Base-by-base conservation (phyloP, 2,329 filamentous ascomycete species). In the Ophiostoma triangulosporum region DNA sequence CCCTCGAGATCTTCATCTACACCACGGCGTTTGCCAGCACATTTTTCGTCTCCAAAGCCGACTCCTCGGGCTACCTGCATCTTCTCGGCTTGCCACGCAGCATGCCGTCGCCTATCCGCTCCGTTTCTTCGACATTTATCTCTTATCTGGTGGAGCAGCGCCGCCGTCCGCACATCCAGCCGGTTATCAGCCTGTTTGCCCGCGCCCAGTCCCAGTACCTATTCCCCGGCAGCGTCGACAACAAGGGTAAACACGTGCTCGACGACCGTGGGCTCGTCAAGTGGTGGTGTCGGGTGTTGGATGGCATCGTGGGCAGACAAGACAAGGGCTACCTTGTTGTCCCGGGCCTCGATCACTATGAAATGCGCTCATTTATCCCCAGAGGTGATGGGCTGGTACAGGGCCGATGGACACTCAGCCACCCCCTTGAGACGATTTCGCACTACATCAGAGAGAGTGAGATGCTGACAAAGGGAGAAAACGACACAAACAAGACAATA, bases 41-140 rank as follows among this genome's bases (percentile, higher is more conserved):
- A 4, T 77, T 97, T 52, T 98, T 98, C 65, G 84, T 98, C 24
- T 91, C 90, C 58, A 98, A 98, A 68, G 93, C 93, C 49, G 93
- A 98, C 69, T 96, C 93, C 9, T 96, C 91, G 0, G 93, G 94
- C 24, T 94, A 88, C 64, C 70, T 96, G 9, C 73, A 82, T 59
- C 73, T 84, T 2, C 71, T 90, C 33, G 70, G 77, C 17, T 71
- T 86, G 0, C 77, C 82, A 15, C 77, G 71, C 60, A 74, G 77
- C n/a, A 72, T 75, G 0, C 73, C 78, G 0, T 93, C 87, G 3
- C 88, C 88, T 0, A 76, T 95, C 50, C 81, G 86, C 57, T 74
- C 81, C 31, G 77, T 94, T 45, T 84, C 83, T 48, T 80, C 81
- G 5, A 78, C 81, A 0, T 95, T 97, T 60, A 67, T 98, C 22